Base-by-base conservation (phyloP, 768 basidiomycete species). In the Lactarius sanguifluus region DNA sequence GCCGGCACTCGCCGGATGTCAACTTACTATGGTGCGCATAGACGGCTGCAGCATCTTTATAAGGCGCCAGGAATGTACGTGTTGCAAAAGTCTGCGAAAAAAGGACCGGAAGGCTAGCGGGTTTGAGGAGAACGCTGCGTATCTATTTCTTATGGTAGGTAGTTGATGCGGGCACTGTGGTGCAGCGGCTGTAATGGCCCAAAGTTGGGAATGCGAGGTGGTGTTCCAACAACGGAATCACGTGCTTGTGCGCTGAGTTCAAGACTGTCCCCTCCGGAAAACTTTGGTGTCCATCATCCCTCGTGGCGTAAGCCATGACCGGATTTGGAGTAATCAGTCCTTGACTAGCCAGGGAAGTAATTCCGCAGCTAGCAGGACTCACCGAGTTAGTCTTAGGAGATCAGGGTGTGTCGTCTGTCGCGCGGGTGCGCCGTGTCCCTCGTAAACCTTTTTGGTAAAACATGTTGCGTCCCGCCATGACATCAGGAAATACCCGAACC, bases 351-450 rank as follows among this genome's bases (percentile, higher is more conserved):
- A 92, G 91, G 90, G 87, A 92, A 92, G 91, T 81, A 88, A 92
- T 92, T 92, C 87, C 85, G 90, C 91, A 92, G 86, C 84, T 86
- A 83, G 84, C 88, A 83, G 89, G 85, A 81, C 83, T 83, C 76
- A 85, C 91, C 90, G 86, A 92, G 88, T 91, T 91, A 90, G 90
- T 92, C 91, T 86, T 89, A 81, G 88, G 90, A 91, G 90, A 91
- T 76, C 85, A 89, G 90, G 89, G 78, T 86, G 83, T 64, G 86
- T 86, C 87, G 83, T 88, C 91, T 88, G 90, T 78, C 91, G 90
- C 86, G 89, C 86, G 79, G 67, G 81, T 84, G 85, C 83, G 78
- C 83, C 90, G 88, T 77, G 90, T 85, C 81, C 75, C 74, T 83
- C 82, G 81, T 83, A 92, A 84, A 91, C 91, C 90, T 90, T 90